These are phyloP conservation scores for Eragrostis curvula DNA, from an alignment of 176 grass and related monocot genomes.

Conservation along the genomic window DNA sequence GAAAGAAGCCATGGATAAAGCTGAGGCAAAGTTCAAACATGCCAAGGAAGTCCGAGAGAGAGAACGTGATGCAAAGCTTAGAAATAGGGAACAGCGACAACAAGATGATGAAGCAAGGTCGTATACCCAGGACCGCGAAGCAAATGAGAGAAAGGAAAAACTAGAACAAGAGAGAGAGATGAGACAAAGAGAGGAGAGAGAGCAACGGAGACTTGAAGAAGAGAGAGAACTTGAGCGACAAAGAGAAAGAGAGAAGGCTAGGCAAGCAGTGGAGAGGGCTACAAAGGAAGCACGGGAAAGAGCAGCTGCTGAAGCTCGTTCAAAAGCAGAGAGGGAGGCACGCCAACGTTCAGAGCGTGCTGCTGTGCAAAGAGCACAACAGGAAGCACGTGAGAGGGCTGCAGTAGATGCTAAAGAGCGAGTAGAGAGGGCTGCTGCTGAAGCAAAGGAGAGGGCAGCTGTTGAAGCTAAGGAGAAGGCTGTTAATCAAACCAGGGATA, in stretches of 20 bases:
- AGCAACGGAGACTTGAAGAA: constrained; percentile 61
- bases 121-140: constrained; percentile 46
- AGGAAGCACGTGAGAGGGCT: constrained; percentile 81
- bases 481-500: constrained; percentile 55
- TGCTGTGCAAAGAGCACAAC: constrained; percentile 73
- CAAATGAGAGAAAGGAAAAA: constrained; percentile 57
- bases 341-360: constrained; percentile 63
- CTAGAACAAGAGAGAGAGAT: constrained; percentile 50
- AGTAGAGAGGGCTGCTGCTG: constrained; percentile 61
- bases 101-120: constrained; percentile 49
- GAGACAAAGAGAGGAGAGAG: constrained; percentile 58
- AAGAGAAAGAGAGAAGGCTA: constrained; percentile 70
- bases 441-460: constrained; percentile 59
- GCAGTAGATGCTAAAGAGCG: constrained; percentile 59
- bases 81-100: constrained; percentile 59
- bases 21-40: constrained; percentile 96
- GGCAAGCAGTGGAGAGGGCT: constrained; percentile 75
- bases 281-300: constrained; percentile 83
- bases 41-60: constrained; percentile 89
- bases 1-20: constrained; percentile 97
- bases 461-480: constrained; percentile 57
- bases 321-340: constrained; percentile 72
- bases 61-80: constrained; percentile 68
- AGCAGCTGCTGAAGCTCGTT: constrained; percentile 73
- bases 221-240: constrained; percentile 61